Conservation (phyloP, 2,329 filamentous ascomycete genomes). For the Diaporthe destruens region DNA sequence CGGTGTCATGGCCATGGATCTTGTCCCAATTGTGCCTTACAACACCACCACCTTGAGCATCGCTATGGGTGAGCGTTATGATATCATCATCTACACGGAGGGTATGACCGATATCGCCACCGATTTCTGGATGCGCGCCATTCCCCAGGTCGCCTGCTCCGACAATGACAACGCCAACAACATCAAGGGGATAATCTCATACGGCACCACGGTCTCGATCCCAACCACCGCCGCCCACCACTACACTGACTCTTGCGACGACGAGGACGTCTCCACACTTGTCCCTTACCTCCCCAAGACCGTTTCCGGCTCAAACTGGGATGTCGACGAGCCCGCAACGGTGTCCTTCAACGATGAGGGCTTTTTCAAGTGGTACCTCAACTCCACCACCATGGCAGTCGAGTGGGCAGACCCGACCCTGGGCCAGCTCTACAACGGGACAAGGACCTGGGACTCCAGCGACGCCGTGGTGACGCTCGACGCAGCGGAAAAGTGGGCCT, state of each 20-base stretch:
- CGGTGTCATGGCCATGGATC: slow-evolving; percentile 62
- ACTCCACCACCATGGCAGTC: slow-evolving; percentile 59
- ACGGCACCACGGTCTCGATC: slow-evolving; percentile 48
- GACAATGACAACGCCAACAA: slow-evolving; percentile 55
- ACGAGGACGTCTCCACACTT: slow-evolving; percentile 51
- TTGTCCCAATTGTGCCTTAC: slow-evolving; percentile 62
- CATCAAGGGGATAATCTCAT: slow-evolving; percentile 64
- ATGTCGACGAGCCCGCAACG: slow-evolving; percentile 48
- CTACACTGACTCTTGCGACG: slow-evolving; percentile 49
- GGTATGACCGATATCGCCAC: slow-evolving; percentile 45
- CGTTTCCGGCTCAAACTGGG: slow-evolving; percentile 48
- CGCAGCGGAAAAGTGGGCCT: slow-evolving; percentile 50
- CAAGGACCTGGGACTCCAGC: slow-evolving; percentile 45
- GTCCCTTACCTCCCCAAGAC: slow-evolving; percentile 52
- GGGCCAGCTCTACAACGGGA: slow-evolving; percentile 47
- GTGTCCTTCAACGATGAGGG: slow-evolving; percentile 47
- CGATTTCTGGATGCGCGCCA: slow-evolving; percentile 64
- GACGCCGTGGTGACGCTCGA: slow-evolving; percentile 50
- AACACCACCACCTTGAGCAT: slow-evolving; percentile 61
- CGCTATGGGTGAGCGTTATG: slow-evolving; percentile 62
- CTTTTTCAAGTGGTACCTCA: slow-evolving; percentile 63
- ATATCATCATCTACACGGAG: slow-evolving; percentile 58
- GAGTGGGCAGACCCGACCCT: slow-evolving; percentile 62
- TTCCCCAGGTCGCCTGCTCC: slow-evolving; percentile 57
- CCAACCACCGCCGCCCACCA: slow-evolving; percentile 37